Base-by-base conservation (phyloP, 2,329 filamentous ascomycete genomes). In the Hypoxylon sp. region DNA sequence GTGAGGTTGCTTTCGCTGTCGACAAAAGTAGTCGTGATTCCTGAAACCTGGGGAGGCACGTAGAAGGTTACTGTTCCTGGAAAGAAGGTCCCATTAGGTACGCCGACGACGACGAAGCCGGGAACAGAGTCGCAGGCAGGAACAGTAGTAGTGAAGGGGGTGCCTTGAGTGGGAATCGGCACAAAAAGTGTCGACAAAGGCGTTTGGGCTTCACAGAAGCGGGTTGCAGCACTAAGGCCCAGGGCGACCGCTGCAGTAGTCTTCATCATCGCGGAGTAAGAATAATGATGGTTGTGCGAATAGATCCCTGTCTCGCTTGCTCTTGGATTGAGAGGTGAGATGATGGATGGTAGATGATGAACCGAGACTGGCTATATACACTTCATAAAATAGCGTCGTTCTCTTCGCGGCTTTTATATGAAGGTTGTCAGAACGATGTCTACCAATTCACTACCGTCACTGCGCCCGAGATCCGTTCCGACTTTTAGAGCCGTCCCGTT, bases 81-180 rank as follows among this genome's bases (percentile, higher is more conserved):
- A 39, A 54, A 67, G 48, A 63, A 63, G 31, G 60, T 67, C 9
- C 59, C 65, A 19, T 67, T 67, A 5, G 65, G 65, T 10, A 54
- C 42, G n/a, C 53, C 65, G 11, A 67, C 39, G 13, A 67, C 48
- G 22, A 33, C 65, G 50, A 67, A 63, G 46, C 59, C 54, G 5
- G 61, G 44, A 29, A 64, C 65, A 5, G 53, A 55, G 11, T 54
- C 59, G 48, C 65, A 67, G 13, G 59, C 59, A 39, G 59, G 31
- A 5, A 63, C 42, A 1, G 65, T 64, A 48, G 52, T 35, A 22
- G 65, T 64, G 19, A 67, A 67, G 37, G 37, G 53, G 13, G 17
- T 44, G 4, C 64, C 64, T 17, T 59, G 53, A 17, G 24, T 54
- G 14, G 60, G 65, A 33, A 67, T 48, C 8, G 65, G 53, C n/a